These are phyloP conservation scores for Casuarina cunninghamiana DNA, from an alignment of 306 rosid genomes.

Conservation along the genomic window DNA sequence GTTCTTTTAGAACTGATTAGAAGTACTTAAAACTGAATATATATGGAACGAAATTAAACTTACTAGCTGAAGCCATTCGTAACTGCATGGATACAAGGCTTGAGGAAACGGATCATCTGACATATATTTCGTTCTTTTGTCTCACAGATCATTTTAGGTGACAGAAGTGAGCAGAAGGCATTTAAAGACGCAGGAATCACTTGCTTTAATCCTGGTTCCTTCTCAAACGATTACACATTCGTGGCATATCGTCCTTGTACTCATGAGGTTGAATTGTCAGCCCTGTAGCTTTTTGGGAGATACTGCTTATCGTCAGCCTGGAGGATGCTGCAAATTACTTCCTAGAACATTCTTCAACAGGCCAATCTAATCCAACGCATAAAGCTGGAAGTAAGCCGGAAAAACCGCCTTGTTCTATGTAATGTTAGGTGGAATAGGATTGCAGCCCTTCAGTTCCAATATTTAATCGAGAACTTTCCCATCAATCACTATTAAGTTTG, in stretches of 20 bases:
- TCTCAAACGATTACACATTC: slow-evolving; percentile 73
- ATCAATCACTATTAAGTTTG: slow-evolving; percentile 26
- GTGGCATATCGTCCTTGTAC: slow-evolving; percentile 82
- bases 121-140: slow-evolving; percentile 21
- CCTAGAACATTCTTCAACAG: slow-evolving; percentile 12
- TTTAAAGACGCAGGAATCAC: slow-evolving; percentile 90
- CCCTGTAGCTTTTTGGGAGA: slow-evolving; percentile 41
- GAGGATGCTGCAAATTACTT: slow-evolving; percentile 10
- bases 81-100: not conserved
- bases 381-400: slow-evolving; percentile 18
- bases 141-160: slow-evolving; percentile 75
- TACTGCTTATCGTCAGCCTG: slow-evolving; percentile 8
- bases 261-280: slow-evolving; percentile 89
- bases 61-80: not conserved
- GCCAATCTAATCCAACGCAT: slow-evolving; percentile 15
- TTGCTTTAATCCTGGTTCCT: slow-evolving; percentile 89
- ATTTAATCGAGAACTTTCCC: slow-evolving; percentile 13
- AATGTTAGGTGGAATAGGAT: slow-evolving; percentile 21
- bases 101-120: slow-evolving; percentile 20
- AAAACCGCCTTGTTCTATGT: slow-evolving; percentile 7
- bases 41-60: not conserved
- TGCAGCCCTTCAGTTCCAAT: slow-evolving; percentile 14
- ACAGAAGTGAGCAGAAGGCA: slow-evolving; percentile 84
- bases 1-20: not conserved
- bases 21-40: not conserved